Conservation (phyloP, 2,329 filamentous ascomycete species). For the Tolypocladium endophyticum region DNA sequence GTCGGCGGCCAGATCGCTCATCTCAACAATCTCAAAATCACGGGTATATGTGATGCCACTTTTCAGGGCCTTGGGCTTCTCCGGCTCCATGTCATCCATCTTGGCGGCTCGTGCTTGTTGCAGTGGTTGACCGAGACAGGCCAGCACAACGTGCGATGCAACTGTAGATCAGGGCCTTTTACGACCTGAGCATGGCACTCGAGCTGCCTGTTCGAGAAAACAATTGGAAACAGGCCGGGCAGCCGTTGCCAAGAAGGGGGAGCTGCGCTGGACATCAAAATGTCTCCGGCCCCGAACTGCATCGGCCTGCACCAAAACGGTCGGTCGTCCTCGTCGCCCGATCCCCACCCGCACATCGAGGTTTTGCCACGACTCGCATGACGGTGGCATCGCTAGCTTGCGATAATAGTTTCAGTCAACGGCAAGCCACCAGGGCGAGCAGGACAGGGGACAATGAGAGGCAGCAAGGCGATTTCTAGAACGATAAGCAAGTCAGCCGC, state of each 20-base stretch:
- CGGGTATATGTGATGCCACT: slow-evolving; percentile 8
- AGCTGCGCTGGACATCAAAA: neutral
- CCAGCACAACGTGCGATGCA: neutral
- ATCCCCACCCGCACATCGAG: neutral
- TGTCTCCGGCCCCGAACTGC: neutral
- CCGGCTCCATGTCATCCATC: slow-evolving; percentile 2
- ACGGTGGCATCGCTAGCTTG: neutral
- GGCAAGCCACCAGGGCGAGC: neutral
- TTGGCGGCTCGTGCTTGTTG: neutral
- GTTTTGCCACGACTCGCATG: neutral
- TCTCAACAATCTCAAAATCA: slow-evolving; percentile 9
- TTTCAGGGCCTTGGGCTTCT: slow-evolving; percentile 4
- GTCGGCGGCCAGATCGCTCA: slow-evolving; percentile 4
- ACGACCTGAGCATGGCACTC: neutral
- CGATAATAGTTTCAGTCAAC: neutral
- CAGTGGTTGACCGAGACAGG: neutral
- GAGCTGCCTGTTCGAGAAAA: neutral
- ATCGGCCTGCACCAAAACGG: neutral
- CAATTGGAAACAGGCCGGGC: neutral
- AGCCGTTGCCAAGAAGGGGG: neutral
- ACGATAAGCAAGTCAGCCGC: neutral
- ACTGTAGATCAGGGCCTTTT: neutral
- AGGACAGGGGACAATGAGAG: neutral
- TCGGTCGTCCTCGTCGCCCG: neutral
- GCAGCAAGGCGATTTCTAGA: neutral